These are phyloP conservation scores for Maudiozyma barnettii DNA, from an alignment of 805 yeast genomes.

Conservation along the genomic window DNA sequence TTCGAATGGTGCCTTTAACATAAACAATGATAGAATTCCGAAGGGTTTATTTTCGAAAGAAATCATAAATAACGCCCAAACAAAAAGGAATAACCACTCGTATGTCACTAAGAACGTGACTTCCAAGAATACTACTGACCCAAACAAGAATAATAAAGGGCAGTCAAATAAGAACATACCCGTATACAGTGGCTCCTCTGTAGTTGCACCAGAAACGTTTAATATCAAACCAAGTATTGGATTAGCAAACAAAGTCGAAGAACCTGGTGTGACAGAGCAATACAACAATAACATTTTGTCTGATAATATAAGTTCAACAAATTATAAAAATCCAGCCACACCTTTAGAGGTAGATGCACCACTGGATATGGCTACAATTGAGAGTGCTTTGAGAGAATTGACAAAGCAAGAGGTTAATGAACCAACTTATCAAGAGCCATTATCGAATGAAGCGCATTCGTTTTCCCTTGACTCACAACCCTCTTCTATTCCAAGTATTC, in stretches of 20 bases:
- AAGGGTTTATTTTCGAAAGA: neutral
- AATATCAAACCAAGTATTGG: slow-evolving; percentile 18
- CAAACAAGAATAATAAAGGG: neutral
- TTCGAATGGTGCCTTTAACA: neutral
- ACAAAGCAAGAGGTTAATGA: neutral
- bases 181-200: slow-evolving; percentile 29
- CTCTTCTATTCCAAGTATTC: neutral
- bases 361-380: neutral
- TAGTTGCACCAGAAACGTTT: slow-evolving; percentile 22
- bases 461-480: neutral
- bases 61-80: neutral
- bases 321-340: too few species aligned
- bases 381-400: neutral
- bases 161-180: neutral
- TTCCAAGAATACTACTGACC: too few species aligned
- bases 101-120: too few species aligned
- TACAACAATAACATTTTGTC: too few species aligned
- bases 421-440: neutral
- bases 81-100: neutral
- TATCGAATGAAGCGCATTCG: neutral
- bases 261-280: neutral
- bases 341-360: neutral
- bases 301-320: too few species aligned
- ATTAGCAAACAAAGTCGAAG: slow-evolving; percentile 4
- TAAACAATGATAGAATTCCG: neutral